A percentile compares a stretch with the other conserved stretches of the same genome.
Evolutionary conservation across 306 rosid genomes (phyloP).

Genomic region (Casuarina equisetifolia): DNA sequence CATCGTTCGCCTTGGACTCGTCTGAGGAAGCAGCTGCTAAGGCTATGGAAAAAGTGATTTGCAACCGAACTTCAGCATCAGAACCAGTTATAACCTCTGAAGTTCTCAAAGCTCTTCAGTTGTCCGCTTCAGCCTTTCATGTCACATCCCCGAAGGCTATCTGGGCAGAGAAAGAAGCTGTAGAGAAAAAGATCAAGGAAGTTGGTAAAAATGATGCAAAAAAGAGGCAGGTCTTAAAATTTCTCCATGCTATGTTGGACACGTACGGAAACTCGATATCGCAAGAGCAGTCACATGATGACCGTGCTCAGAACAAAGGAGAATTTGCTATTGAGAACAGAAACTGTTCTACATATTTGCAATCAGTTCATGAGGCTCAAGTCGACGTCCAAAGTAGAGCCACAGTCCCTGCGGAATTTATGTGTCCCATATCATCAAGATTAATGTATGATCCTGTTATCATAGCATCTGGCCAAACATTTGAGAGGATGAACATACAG

Average conservation of each 20-base stretch:
- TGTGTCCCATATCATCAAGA: constrained; percentile 71
- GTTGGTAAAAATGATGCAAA: constrained; percentile 43
- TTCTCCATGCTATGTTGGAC: constrained; percentile 49
- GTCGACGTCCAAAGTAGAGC: constrained; percentile 34
- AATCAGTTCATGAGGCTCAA: constrained; percentile 27
- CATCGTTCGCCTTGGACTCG: constrained; percentile 53
- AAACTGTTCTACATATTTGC: constrained; percentile 28
- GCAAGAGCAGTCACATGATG: constrained; percentile 40
- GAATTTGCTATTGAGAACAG: constrained; percentile 35
- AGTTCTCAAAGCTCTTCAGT: constrained; percentile 48
- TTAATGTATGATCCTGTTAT: constrained; percentile 92
- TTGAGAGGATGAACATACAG: constrained; percentile 82
- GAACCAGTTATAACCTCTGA: constrained; percentile 50
- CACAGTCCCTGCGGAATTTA: constrained; percentile 61
- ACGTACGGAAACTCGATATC: constrained; percentile 42
- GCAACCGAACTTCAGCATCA: constrained; percentile 39
- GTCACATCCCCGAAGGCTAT: constrained; percentile 56
- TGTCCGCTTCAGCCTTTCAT: constrained; percentile 59
- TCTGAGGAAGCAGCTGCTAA: constrained; percentile 72
- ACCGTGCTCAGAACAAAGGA: constrained; percentile 30
- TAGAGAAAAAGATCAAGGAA: constrained; percentile 45
- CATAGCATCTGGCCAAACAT: constrained; percentile 77
- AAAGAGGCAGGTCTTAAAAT: constrained; percentile 49
- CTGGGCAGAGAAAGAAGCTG: constrained; percentile 58
- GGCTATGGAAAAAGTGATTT: constrained; percentile 50